Evolutionary conservation across 345 rosid species (phyloP).

Genomic region (Eucalyptus lansdowneana): DNA sequence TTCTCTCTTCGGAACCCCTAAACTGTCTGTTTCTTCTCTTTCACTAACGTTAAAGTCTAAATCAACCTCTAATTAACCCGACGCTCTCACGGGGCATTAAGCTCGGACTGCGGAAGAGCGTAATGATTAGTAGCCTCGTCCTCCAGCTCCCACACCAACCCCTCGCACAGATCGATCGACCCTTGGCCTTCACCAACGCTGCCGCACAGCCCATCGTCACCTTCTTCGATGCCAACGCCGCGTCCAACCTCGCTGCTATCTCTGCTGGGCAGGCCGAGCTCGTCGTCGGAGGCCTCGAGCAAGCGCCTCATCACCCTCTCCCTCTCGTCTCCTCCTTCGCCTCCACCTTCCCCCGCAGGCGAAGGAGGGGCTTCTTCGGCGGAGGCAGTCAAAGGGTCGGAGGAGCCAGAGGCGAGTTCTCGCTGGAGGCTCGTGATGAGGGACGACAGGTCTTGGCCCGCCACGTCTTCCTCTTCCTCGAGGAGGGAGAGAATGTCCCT

Average conservation of each 20-base stretch:
- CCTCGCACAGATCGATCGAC: conserved; percentile 17
- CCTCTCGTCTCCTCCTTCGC: conserved; percentile 8
- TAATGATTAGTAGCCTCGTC: conserved; percentile 62
- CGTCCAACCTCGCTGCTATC: neutral
- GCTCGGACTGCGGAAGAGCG: conserved; percentile 48
- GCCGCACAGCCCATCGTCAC: neutral
- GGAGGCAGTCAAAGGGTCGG: neutral
- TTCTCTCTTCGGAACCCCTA: neutral
- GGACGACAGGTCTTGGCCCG: conserved; percentile 34
- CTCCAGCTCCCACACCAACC: conserved; percentile 56
- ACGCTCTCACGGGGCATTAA: conserved; percentile 21
- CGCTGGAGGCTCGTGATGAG: conserved; percentile 45
- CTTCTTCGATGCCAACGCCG: neutral
- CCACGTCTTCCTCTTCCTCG: conserved; percentile 35
- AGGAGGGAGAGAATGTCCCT: conserved; percentile 24
- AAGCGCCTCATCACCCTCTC: conserved; percentile 64
- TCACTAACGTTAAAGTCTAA: neutral
- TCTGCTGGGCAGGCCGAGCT: conserved; percentile 68
- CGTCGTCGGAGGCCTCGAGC: conserved; percentile 84
- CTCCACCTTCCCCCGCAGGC: conserved; percentile 8
- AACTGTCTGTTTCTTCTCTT: neutral
- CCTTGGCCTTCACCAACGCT: conserved; percentile 15
- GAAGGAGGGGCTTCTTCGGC: neutral
- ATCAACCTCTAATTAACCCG: neutral
- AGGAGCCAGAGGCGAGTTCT: conserved; percentile 17